Evolutionary conservation across 768 basidiomycete genomes (phyloP), one percentile per base, ranked within the genome.

Genomic region (Fibroporia radiculosa): DNA sequence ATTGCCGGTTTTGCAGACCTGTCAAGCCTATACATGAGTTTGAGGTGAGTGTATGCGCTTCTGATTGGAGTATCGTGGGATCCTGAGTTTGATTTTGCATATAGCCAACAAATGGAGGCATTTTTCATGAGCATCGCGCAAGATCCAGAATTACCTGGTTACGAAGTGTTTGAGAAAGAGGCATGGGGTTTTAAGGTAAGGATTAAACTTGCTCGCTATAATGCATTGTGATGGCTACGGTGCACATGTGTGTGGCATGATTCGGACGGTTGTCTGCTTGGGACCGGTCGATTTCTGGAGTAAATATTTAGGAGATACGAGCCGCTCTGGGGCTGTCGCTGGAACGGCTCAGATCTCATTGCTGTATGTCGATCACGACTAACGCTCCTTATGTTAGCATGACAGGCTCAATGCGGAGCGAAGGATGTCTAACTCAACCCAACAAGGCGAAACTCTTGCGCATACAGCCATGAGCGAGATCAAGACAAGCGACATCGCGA

Each of bases 1-100:
- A 87, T 90, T 39, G 77, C 88, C 3, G 87, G 86, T 0, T 91
- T 91, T 55, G 85, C 86, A 2, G 88, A 90, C 56, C 68, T 91
- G 10, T 65, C 75, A 1, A 89, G 87, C 54, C 67, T 91, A 26
- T 90, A 91, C 56, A 73, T 69, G 60, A 82, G 84, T 43, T 70
- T 92, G 8, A 59, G 58, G 60, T 59, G 26, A 37, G 51, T 45
- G 3, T 18, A 28, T 19, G 29, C 4, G 40, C 4, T 20, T n/a
- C n/a, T 27, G 27, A 29, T 24, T 36, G 18, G 22, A 4, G 52
- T 39, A 7, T 6, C 2, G n/a, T 20, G 19, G 14, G 23, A 10
- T 18, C 16, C 12, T 19, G 3, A 10, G 23, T 3, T 28, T 6
- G 13, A 10, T n/a, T 4, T n/a, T 18, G 6, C 45, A 29, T 41